Percentiles rank a stretch among this genome's conserved stretches.
Evolutionary conservation across 768 basidiomycete species (phyloP).

Genomic region (Russula olivacea): DNA sequence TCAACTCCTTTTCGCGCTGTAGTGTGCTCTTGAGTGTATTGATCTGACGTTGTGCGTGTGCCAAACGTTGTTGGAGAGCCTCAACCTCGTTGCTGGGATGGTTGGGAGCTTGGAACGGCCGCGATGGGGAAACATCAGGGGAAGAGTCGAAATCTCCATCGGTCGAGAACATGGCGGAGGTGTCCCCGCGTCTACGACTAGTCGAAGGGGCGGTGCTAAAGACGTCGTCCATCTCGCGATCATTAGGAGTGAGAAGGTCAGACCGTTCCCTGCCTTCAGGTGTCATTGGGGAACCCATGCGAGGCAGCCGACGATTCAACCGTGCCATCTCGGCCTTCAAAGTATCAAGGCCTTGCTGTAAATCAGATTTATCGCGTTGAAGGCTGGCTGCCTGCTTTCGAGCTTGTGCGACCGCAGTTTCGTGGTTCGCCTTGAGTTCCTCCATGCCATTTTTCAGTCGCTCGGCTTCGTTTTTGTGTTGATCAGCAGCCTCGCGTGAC

Average conservation of each 20-base stretch:
- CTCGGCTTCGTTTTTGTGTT: constrained; percentile 82
- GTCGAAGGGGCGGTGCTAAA: constrained; percentile 57
- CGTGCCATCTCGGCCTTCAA: constrained; percentile 68
- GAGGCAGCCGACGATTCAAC: constrained; percentile 53
- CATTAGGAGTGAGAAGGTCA: constrained; percentile 47
- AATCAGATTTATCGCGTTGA: constrained; percentile 86
- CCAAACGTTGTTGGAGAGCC: constrained; percentile 69
- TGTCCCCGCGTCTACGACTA: constrained; percentile 52
- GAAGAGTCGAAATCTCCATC: constrained; percentile 45
- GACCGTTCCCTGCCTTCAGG: constrained; percentile 43
- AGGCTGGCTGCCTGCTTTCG: constrained; percentile 82
- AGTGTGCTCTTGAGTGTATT: constrained; percentile 73
- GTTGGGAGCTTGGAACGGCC: constrained; percentile 62
- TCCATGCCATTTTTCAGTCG: constrained; percentile 56
- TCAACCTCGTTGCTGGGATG: constrained; percentile 80
- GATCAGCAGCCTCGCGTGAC: constrained; percentile 70
- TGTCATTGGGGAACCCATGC: constrained; percentile 69
- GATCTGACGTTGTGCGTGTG: constrained; percentile 84
- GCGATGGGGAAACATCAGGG: constrained; percentile 57
- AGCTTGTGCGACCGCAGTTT: constrained; percentile 90
- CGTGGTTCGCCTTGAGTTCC: constrained; percentile 84
- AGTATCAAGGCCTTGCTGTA: constrained; percentile 74
- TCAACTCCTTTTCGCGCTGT: constrained; percentile 76
- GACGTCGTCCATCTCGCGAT: constrained; percentile 55
- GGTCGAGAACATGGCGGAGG: constrained; percentile 41